Percentiles rank a stretch among this genome's conserved stretches.
Conservation (phyloP, 2,329 filamentous ascomycete species). For the Fonsecaea pugnacius region DNA sequence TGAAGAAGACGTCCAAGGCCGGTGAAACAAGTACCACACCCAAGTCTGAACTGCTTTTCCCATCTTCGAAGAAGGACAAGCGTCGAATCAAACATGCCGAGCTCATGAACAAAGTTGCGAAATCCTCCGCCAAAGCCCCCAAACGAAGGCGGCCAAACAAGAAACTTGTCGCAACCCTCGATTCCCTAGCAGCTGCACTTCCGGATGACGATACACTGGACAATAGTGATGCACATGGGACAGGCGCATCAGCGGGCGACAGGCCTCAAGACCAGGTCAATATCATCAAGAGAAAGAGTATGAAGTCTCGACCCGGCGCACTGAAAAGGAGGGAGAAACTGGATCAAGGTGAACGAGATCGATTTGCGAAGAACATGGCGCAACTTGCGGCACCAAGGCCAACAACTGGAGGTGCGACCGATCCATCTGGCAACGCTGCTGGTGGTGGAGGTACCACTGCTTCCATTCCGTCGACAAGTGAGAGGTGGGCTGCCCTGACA, state of each 20-base stretch:
- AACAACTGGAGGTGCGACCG: too few species aligned
- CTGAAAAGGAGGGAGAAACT: conserved; percentile 81
- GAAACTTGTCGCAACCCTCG: conserved; percentile 76
- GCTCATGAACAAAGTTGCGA: conserved; percentile 77
- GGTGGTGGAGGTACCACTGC: neutral
- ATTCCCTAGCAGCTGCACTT: conserved; percentile 77
- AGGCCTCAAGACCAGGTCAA: conserved; percentile 57
- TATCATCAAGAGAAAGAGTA: conserved; percentile 73
- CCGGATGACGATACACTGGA: conserved; percentile 63
- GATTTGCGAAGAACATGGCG: conserved; percentile 83
- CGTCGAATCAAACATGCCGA: conserved; percentile 77
- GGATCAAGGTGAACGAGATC: conserved; percentile 77
- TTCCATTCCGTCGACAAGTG: conserved; percentile 51
- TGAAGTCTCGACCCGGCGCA: conserved; percentile 76
- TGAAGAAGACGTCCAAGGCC: conserved; percentile 24
- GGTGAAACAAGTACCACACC: neutral
- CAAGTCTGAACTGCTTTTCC: conserved; percentile 52
- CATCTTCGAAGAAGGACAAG: conserved; percentile 80
- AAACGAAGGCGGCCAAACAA: conserved; percentile 70
- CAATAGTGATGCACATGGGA: conserved; percentile 47
- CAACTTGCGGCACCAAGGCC: conserved; percentile 55
- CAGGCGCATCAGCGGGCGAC: conserved; percentile 36
- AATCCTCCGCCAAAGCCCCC: conserved; percentile 55
- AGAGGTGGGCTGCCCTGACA: conserved; percentile 79
- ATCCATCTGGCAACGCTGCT: neutral